A percentile compares a stretch with the other conserved stretches of the same genome.
phyloP scores from a whole-genome alignment of 139 green algal genomes.

The Micromonas pusilla region DNA sequence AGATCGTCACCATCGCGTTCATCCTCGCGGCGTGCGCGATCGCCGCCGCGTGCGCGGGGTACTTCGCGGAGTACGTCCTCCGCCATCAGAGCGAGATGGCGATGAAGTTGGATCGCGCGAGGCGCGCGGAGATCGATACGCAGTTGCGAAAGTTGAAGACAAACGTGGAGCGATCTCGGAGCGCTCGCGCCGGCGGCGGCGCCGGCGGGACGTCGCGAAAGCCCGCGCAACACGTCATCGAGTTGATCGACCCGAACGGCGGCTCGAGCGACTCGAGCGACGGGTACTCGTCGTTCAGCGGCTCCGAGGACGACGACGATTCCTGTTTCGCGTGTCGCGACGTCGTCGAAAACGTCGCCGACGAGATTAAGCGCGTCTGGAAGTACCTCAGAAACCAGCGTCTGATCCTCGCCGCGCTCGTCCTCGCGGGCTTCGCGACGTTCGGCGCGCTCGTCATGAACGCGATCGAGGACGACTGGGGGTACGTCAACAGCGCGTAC shows the following conservation, averaged over 20 bases:
- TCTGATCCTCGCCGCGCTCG: background rate
- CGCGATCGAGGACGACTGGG: background rate
- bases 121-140: background rate
- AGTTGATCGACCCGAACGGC: too few relatives aligned
- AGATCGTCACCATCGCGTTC: slow-evolving; percentile 4
- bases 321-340: too few relatives aligned
- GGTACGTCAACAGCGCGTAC: background rate
- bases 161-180: background rate
- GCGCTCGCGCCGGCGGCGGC: background rate
- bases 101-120: too few relatives aligned
- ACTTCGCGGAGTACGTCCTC: background rate
- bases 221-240: background rate
- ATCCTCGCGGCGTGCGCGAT: background rate
- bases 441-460: background rate
- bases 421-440: background rate
- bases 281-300: too few relatives aligned
- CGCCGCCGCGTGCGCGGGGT: background rate
- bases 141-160: background rate
- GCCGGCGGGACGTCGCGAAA: background rate
- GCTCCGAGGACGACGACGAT: too few relatives aligned
- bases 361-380: too few relatives aligned
- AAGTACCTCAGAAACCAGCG: background rate
- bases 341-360: too few relatives aligned
- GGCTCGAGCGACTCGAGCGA: too few relatives aligned
- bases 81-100: background rate